phyloP scores from a whole-genome alignment of 2,329 filamentous ascomycete species.

The Curvularia sp. region DNA sequence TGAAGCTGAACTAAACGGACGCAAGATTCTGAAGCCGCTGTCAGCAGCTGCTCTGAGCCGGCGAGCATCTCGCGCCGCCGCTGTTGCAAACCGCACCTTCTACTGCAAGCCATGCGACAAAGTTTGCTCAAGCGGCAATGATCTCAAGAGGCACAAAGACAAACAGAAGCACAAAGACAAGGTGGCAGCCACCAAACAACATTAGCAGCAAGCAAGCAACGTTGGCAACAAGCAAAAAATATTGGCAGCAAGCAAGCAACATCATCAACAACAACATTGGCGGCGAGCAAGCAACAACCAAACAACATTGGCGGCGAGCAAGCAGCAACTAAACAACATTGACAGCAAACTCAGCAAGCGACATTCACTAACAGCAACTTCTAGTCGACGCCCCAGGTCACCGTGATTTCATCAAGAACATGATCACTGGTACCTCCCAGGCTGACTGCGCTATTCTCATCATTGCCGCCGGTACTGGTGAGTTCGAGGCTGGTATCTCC shows the following conservation, averaged over 20 bases:
- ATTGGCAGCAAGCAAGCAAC: not conserved
- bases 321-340: not conserved
- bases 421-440: constrained; percentile 99
- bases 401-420: constrained; percentile 99
- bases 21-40: too few species aligned
- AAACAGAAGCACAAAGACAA: not conserved
- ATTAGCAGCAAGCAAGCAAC: not conserved
- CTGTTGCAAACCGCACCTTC: not conserved
- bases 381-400: constrained; percentile 84
- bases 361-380: constrained; percentile 17
- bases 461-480: constrained; percentile 99
- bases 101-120: not conserved
- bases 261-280: constrained; percentile 9
- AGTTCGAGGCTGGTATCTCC: constrained; percentile 99
- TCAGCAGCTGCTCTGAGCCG: too few species aligned
- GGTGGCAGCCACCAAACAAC: not conserved
- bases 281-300: too few species aligned
- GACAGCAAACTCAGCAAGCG: not conserved
- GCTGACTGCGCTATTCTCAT: constrained; percentile 99
- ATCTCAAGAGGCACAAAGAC: not conserved
- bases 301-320: too few species aligned
- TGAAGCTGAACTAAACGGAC: not conserved
- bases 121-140: not conserved
- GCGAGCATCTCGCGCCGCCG: not conserved
- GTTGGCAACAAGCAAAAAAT: not conserved